Percentiles rank a stretch among this genome's conserved stretches.
phyloP scores from a whole-genome alignment of 2,329 filamentous ascomycete genomes.

The Fusarium anthophilum region DNA sequence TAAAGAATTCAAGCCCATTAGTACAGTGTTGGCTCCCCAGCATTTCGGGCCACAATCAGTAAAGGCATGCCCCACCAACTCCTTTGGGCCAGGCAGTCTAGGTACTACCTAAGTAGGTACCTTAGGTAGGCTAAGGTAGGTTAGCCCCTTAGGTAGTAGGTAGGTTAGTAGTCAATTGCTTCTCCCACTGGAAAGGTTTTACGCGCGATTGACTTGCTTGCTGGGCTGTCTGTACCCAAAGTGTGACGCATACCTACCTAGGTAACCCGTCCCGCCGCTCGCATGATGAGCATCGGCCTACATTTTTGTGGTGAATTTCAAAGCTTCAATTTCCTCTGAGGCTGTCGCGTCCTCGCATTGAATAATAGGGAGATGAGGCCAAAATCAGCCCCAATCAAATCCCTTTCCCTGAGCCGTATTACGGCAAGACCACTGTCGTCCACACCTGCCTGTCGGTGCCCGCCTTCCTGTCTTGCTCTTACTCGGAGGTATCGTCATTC shows the following conservation, averaged over 20 bases:
- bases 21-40: neutral
- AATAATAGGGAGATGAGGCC: conserved; percentile 39
- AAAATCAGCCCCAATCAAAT: conserved; percentile 37
- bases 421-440: conserved; percentile 19
- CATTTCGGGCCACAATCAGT: conserved; percentile 6
- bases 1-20: neutral
- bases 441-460: neutral
- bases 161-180: too few species aligned
- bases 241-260: conserved; percentile 25
- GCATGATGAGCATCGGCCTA: conserved; percentile 19
- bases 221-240: neutral
- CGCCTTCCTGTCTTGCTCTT: conserved; percentile 8
- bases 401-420: conserved; percentile 32
- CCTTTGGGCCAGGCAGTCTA: too few species aligned
- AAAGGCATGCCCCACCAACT: neutral
- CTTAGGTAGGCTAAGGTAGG: too few species aligned
- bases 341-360: conserved; percentile 31
- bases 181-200: conserved; percentile 6
- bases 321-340: conserved; percentile 19
- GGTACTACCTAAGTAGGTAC: too few species aligned
- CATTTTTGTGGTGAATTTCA: conserved; percentile 28
- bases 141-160: too few species aligned
- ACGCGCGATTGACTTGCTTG: conserved; percentile 13
- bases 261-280: conserved; percentile 7
- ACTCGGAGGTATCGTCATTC: neutral